phyloP scores from a whole-genome alignment of 2,329 filamentous ascomycete genomes.

The Davidsoniella eucalypti region DNA sequence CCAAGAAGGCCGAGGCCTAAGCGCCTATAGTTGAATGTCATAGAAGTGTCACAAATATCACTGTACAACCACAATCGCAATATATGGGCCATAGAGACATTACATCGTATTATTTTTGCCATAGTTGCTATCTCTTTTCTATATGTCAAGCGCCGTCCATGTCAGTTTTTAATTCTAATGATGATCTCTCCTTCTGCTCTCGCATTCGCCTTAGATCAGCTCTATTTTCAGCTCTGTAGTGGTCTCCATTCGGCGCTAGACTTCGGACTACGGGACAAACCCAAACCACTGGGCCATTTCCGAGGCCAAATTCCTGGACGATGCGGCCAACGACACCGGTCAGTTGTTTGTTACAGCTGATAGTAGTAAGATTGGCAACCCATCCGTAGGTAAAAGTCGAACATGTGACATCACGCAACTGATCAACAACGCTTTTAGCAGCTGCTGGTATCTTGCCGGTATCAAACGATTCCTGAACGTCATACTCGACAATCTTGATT shows the following conservation, averaged over 20 bases:
- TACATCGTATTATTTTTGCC: background rate
- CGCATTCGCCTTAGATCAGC: background rate
- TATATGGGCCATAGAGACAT: too few relatives aligned
- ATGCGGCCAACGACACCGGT: background rate
- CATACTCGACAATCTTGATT: background rate
- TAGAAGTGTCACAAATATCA: too few relatives aligned
- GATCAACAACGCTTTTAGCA: background rate
- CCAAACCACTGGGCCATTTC: background rate
- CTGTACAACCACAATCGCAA: too few relatives aligned
- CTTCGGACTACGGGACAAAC: conserved; percentile 4
- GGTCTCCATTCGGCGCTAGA: background rate
- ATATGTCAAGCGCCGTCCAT: too few relatives aligned
- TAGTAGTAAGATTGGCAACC: background rate
- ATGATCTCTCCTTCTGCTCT: background rate
- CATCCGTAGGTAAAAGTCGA: conserved; percentile 4
- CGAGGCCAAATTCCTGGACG: background rate
- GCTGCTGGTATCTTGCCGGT: background rate
- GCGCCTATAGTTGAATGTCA: too few relatives aligned
- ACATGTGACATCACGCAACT: background rate
- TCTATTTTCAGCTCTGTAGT: background rate
- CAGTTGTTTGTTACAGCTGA: conserved; percentile 4
- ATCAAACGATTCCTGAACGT: conserved; percentile 1
- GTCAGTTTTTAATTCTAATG: too few relatives aligned
- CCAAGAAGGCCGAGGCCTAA: too few relatives aligned
- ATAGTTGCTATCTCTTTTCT: background rate